Percentiles rank a stretch among this genome's conserved stretches.
These are phyloP conservation scores for Crocinoboletus sp. DNA, from an alignment of 1,284 basidiomycete genomes.

Conservation along the genomic window DNA sequence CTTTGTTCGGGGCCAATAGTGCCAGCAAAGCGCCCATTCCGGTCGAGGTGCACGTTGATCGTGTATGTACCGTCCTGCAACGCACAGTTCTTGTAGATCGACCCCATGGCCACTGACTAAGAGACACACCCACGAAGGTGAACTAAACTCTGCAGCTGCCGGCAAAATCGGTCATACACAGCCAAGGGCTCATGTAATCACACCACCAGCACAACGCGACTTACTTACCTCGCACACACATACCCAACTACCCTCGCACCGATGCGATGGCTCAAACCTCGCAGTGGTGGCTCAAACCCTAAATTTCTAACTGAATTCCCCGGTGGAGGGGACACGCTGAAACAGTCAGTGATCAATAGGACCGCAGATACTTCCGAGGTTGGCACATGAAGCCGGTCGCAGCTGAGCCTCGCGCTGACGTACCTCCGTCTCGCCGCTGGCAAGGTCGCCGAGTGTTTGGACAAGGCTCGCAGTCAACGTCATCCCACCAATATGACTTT, in stretches of 20 bases:
- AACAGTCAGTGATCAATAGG: background rate
- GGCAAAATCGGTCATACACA: too few relatives aligned
- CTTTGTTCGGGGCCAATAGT: slow-evolving; percentile 13
- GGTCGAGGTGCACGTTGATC: slow-evolving; percentile 7
- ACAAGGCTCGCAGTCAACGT: background rate
- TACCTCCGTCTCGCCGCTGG: background rate
- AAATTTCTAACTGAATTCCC: background rate
- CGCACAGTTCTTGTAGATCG: too few relatives aligned
- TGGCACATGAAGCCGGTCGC: slow-evolving; percentile 1
- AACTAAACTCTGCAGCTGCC: too few relatives aligned
- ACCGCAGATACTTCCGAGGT: background rate
- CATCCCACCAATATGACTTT: background rate
- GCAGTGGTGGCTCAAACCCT: background rate
- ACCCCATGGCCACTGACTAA: slow-evolving; percentile 2
- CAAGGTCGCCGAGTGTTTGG: background rate
- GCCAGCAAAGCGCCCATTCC: slow-evolving; percentile 6
- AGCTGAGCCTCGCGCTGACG: background rate
- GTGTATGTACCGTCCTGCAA: too few relatives aligned
- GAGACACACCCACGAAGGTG: background rate
- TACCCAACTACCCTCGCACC: background rate
- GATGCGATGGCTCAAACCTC: background rate
- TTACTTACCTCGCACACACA: background rate
- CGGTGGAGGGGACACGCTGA: background rate
- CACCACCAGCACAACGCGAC: slow-evolving; percentile 1
- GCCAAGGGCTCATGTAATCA: too few relatives aligned